Base-by-base conservation (phyloP, 768 basidiomycete species). In the Austroboletus festivus region DNA sequence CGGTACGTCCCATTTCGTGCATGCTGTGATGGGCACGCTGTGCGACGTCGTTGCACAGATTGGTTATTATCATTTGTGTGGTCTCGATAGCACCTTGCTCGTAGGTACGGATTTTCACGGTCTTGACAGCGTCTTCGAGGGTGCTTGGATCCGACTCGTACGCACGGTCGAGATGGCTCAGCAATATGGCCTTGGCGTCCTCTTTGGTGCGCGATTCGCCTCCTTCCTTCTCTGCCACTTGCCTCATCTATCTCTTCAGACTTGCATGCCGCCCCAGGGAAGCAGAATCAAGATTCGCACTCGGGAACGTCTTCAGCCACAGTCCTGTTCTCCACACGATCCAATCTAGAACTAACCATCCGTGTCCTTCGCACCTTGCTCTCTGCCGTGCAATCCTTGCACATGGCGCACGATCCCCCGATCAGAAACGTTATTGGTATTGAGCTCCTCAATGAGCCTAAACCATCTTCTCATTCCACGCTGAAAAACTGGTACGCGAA, bases 241-340 rank as follows among this genome's bases (percentile, higher is more conserved):
- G 23, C 56, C 56, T 64, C 26, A 54, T 38, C 53, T 38, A 33
- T 33, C 5, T 54, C 44, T 34, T 40, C 71, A 86, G 86, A 88
- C 64, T 73, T 89, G 4, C 86, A 88, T 52, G 80, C 85, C 18
- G 86, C 83, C 1, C 83, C 85, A 1, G 86, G 86, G 9, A 86
- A 85, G 58, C 87, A 89, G 57, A 89, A 88, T 56, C 63, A 69
- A 22, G 84, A 85, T 61, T 62, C 82, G 1, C 86, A 89, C 56
- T 74, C 80, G 6, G 86, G 86, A 5, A 80, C 81, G 2, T 83
- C 80, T 16, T 71, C 74, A 15, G 49, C 69, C 18, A 46, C 63
- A 26, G 67, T 80, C 12, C 68, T 68, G 15, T 83, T 84, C 56
- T 81, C 85, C 59, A 65, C 63, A 24, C 55, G 58, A 16, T 67